Evolutionary conservation across 108 stramenopile genomes (phyloP).

Genomic region (Stephanodiscus triporus): DNA sequence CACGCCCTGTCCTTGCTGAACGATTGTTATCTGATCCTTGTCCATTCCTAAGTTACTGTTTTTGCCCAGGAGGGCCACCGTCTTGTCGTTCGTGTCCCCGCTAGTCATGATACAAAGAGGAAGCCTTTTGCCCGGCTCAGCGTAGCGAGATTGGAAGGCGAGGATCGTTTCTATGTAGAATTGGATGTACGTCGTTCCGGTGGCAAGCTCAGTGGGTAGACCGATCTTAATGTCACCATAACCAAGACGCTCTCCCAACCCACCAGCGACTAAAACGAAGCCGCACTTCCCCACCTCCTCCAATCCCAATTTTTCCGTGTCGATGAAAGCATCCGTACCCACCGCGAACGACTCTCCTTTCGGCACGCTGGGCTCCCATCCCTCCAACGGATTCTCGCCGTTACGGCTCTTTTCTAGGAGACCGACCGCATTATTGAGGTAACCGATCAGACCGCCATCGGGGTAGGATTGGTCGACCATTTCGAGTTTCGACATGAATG

Average conservation of each 20-base stretch:
- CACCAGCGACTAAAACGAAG: constrained; percentile 94
- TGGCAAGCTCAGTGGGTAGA: constrained; percentile 91
- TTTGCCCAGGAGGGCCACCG: constrained; percentile 72
- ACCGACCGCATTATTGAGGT: constrained; percentile 66
- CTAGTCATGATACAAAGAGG: constrained; percentile 99
- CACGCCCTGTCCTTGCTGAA: constrained; percentile 96
- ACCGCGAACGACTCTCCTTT: constrained; percentile 69
- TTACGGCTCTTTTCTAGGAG: constrained; percentile 56
- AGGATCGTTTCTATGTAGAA: constrained; percentile 93
- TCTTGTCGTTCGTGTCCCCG: constrained; percentile 93
- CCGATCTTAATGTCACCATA: constrained; percentile 97
- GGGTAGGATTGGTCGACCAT: constrained; percentile 67
- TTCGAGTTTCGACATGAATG: constrained; percentile 61
- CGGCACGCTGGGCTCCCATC: constrained; percentile 91
- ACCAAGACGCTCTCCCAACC: constrained; percentile 97
- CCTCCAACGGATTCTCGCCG: constrained; percentile 95
- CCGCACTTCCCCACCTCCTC: constrained; percentile 68
- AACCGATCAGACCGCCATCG: constrained; percentile 58
- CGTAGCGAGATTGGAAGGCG: constrained; percentile 83
- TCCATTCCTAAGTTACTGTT: constrained; percentile 94
- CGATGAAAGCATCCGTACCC: constrained; percentile 64
- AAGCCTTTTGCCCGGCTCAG: constrained; percentile 53
- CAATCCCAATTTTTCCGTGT: constrained; percentile 66
- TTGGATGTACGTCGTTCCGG: constrained; percentile 87
- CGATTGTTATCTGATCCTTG: constrained; percentile 86